Base-by-base conservation (phyloP, 2,329 filamentous ascomycete genomes). In the Colletotrichum tamarilloi region DNA sequence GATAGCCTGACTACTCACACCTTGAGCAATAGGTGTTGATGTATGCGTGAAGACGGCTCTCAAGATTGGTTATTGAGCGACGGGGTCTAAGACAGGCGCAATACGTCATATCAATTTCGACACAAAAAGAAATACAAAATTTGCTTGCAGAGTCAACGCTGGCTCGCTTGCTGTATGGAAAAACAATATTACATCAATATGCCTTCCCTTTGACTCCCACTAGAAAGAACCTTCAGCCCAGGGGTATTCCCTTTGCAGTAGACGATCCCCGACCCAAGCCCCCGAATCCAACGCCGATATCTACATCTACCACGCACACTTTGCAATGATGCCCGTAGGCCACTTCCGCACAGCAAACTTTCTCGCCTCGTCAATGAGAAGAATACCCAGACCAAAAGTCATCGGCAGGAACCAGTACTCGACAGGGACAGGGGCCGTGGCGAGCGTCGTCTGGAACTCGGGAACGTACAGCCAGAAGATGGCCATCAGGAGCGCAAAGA, bases 331-430 rank as follows among this genome's bases (percentile, higher is more conserved):
- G 0, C 85, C 83, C 14, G 81, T 81, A 2, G 87, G 87, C 68
- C 83, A 88, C 7, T 79, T 68, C 19, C 87, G 80, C 3, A 89
- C 87, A 1, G 85, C 53, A 28, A 86, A 76, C 79, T 90, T 90
- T 46, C 87, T 82, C 7, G 87, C 76, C 81, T 90, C 88, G 77
- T 89, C 87, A 79, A 89, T 85, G 32, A 81, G 71, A 42, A 90
- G 76, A 7, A 90, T 84, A 0, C 85, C 87, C 52, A 89, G 71
- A 0, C 93, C 94, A 80, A 95, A 95, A 0, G 91, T 88, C 79
- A 93, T 91, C 0, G 94, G 93, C 62, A 96, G 79, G 80, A 96
- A 95, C 89, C 92, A 96, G 78, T 95, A 86, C 80, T 93, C 93
- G 0, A 91, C 90, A 0, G 93, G 92, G 0, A 95, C 90, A 0